Evolutionary conservation across 2,329 filamentous ascomycete species (phyloP).

Genomic region (Clathrospora elynae): DNA sequence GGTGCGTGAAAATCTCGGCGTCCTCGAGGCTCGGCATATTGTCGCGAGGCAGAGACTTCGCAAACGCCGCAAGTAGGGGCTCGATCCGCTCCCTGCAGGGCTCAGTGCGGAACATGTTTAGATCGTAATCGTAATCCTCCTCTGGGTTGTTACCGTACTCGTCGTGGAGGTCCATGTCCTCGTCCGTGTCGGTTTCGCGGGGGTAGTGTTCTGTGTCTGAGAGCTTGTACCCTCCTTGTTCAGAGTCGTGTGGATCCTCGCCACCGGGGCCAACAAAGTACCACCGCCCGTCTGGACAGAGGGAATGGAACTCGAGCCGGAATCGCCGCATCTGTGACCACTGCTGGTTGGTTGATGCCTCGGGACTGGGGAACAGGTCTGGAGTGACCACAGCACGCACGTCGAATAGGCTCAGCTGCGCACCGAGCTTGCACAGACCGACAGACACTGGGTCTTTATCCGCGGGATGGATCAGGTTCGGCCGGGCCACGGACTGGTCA

Average conservation of each 20-base stretch:
- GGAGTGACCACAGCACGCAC: constrained; percentile 17
- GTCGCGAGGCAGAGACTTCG: constrained; percentile 10
- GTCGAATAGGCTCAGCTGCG: constrained; percentile 14
- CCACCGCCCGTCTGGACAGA: constrained; percentile 21
- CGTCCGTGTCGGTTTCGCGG: constrained; percentile 8
- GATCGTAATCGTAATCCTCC: constrained; percentile 8
- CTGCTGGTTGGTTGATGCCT: constrained; percentile 11
- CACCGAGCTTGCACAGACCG: constrained; percentile 15
- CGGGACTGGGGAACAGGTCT: constrained; percentile 13
- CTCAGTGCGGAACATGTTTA: constrained; percentile 16
- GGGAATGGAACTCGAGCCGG: constrained; percentile 20
- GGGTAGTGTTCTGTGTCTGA: constrained; percentile 16
- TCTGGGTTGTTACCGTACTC: constrained; percentile 1
- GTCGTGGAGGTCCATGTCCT: constrained; percentile 1
- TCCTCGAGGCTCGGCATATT: constrained; percentile 17
- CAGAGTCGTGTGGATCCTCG: constrained; percentile 19
- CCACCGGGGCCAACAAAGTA: constrained; percentile 20
- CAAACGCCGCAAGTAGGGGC: constrained; percentile 18
- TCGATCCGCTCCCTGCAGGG: constrained; percentile 20
- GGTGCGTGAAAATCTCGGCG: constrained; percentile 17
- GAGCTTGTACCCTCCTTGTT: constrained; percentile 21
- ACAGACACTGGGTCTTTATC: constrained; percentile 16
- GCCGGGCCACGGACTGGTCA: constrained; percentile 13
- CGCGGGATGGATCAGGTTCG: constrained; percentile 18
- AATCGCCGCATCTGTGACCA: constrained; percentile 21